Conservation (phyloP, 2,329 filamentous ascomycete genomes). For the Calonectria hawksworthii region DNA sequence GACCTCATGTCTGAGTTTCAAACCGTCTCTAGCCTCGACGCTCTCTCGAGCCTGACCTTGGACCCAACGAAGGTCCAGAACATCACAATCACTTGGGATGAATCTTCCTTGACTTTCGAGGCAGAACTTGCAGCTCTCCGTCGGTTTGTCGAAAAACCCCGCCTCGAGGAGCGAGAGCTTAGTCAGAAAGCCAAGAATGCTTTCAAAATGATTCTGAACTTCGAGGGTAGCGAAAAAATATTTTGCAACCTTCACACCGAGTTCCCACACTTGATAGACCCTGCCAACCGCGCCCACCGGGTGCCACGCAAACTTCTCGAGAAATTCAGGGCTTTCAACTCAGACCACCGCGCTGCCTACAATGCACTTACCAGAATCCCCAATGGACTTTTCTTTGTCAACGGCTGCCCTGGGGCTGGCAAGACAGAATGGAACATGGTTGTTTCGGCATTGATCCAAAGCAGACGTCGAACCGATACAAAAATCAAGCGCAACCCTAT, state of each 20-base stretch:
- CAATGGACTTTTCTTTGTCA: constrained; percentile 59
- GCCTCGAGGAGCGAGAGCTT: constrained; percentile 33
- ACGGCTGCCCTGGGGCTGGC: constrained; percentile 62
- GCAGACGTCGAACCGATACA: constrained; percentile 42
- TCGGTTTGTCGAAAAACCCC: constrained; percentile 40
- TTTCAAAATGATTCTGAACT: constrained; percentile 52
- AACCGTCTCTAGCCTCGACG: constrained; percentile 61
- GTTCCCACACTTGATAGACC: constrained; percentile 53
- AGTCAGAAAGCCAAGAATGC: constrained; percentile 41
- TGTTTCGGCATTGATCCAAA: constrained; percentile 55
- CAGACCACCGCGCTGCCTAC: constrained; percentile 55
- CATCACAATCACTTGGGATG: constrained; percentile 48
- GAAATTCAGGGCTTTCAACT: constrained; percentile 52
- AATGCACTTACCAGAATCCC: constrained; percentile 52
- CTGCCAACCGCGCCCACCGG: constrained; percentile 27
- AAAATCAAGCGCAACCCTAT: constrained; percentile 50
- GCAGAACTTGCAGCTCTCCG: constrained; percentile 50
- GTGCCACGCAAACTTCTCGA: constrained; percentile 45
- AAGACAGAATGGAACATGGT: constrained; percentile 64
- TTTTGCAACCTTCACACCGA: constrained; percentile 42
- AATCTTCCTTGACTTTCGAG: constrained; percentile 47
- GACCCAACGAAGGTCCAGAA: constrained; percentile 33
- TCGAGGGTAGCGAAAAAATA: constrained; percentile 39
- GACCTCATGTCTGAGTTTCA: constrained; percentile 76
- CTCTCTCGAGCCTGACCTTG: constrained; percentile 34